phyloP scores from a whole-genome alignment of 805 yeast species.

The Nakazawaea ambrosiae region DNA sequence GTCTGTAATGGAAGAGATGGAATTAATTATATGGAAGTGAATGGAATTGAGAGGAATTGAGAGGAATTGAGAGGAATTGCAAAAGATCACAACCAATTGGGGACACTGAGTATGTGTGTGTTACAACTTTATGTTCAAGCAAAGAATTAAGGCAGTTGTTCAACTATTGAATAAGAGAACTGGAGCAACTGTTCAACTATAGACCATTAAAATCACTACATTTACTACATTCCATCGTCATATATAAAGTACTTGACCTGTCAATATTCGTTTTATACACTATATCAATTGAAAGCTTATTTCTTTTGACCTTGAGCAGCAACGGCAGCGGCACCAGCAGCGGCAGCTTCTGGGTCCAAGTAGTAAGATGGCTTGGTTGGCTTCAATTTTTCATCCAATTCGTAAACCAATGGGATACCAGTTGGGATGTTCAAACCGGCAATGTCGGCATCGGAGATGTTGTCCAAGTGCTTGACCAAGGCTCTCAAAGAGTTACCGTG shows the following conservation, averaged over 20 bases:
- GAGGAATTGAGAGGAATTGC: too few relatives aligned
- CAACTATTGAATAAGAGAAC: too few relatives aligned
- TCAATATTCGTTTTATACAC: not conserved
- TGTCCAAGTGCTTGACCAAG: slow-evolving; percentile 90
- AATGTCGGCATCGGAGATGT: slow-evolving; percentile 85
- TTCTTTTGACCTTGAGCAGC: slow-evolving; percentile 90
- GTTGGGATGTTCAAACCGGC: slow-evolving; percentile 96
- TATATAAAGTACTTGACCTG: not conserved
- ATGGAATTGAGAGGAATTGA: too few relatives aligned
- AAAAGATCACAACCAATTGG: too few relatives aligned
- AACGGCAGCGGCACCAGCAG: slow-evolving; percentile 99
- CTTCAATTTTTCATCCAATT: slow-evolving; percentile 77
- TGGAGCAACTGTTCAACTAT: too few relatives aligned
- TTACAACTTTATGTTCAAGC: too few relatives aligned
- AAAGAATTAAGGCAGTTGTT: too few relatives aligned
- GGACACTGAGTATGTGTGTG: too few relatives aligned
- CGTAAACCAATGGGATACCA: slow-evolving; percentile 97
- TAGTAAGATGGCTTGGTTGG: slow-evolving; percentile 93
- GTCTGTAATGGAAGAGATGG: too few relatives aligned
- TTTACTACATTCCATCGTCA: not conserved
- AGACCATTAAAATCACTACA: too few relatives aligned
- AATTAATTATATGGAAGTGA: too few relatives aligned
- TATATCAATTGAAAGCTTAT: slow-evolving; percentile 15
- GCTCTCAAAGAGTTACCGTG: slow-evolving; percentile 99
- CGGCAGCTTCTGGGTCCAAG: slow-evolving; percentile 99